Conservation (phyloP, 768 basidiomycete genomes). For the button mushroom (Agaricus bisporus) region DNA sequence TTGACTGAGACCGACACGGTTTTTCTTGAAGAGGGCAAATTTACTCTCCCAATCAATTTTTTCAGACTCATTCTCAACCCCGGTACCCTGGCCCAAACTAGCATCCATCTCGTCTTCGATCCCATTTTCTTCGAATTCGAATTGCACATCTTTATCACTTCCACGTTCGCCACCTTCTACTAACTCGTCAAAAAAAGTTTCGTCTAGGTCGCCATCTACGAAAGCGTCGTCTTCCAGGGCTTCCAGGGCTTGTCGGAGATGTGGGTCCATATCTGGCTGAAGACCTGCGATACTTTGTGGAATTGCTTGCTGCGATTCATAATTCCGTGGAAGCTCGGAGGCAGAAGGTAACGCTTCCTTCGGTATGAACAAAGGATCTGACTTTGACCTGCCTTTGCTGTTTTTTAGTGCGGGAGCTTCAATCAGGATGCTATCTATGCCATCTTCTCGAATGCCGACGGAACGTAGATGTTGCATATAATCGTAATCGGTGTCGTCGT, state of each 20-base stretch:
- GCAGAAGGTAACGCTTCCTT: conserved; percentile 67
- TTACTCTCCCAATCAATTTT: conserved; percentile 67
- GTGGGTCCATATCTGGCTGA: conserved; percentile 94
- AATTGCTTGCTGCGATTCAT: conserved; percentile 71
- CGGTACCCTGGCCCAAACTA: conserved; percentile 9
- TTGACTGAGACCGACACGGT: conserved; percentile 40
- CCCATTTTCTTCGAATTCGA: conserved; percentile 59
- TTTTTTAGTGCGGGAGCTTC: conserved; percentile 56
- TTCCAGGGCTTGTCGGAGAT: conserved; percentile 86
- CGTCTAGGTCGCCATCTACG: conserved; percentile 68
- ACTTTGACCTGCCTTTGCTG: conserved; percentile 23
- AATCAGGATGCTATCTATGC: conserved; percentile 74
- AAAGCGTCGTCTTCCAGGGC: conserved; percentile 96
- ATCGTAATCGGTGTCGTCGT: conserved; percentile 94
- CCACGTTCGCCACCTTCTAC: conserved; percentile 66
- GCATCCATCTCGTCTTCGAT: conserved; percentile 12
- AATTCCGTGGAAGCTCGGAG: conserved; percentile 67
- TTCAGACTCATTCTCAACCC: conserved; percentile 25
- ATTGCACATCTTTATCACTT: conserved; percentile 54
- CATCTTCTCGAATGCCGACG: conserved; percentile 72
- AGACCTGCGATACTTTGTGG: conserved; percentile 84
- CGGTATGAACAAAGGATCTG: conserved; percentile 56
- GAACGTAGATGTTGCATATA: conserved; percentile 95
- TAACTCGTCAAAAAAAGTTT: conserved; percentile 72
- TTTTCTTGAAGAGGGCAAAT: conserved; percentile 74